These are phyloP conservation scores for Hanseniaspora lachancei DNA, from an alignment of 805 yeast genomes.

Conservation along the genomic window DNA sequence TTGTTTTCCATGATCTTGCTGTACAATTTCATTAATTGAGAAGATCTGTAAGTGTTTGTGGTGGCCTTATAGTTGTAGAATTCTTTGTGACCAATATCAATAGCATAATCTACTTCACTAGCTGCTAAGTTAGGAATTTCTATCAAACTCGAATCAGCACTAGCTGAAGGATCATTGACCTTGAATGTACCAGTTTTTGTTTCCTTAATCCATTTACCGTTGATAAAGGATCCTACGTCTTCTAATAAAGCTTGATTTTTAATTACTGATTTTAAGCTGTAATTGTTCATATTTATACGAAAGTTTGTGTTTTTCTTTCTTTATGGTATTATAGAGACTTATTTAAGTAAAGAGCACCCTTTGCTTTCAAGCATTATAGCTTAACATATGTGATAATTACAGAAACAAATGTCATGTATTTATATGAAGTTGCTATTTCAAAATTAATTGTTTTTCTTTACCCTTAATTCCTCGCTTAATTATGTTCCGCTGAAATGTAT, in stretches of 20 bases:
- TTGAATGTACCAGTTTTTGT: constrained; percentile 29
- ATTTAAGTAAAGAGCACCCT: too few species aligned
- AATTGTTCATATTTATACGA: neutral
- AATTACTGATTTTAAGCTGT: neutral
- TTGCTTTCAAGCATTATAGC: too few species aligned
- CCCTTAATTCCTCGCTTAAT: too few species aligned
- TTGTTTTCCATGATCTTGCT: constrained; percentile 40
- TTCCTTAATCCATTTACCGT: constrained; percentile 8
- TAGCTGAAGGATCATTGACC: constrained; percentile 65
- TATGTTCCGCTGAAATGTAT: too few species aligned
- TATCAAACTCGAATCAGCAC: constrained; percentile 36
- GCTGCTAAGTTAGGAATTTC: constrained; percentile 50
- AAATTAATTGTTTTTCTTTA: too few species aligned
- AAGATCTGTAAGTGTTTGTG: constrained; percentile 37
- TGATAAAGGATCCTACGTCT: constrained; percentile 6
- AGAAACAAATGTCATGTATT: too few species aligned
- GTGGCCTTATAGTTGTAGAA: constrained; percentile 37
- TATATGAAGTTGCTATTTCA: too few species aligned
- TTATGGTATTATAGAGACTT: neutral
- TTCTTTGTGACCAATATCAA: constrained; percentile 35
- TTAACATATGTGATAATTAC: too few species aligned
- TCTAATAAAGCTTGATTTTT: neutral
- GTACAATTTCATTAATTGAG: constrained; percentile 38
- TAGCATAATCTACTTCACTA: constrained; percentile 45
- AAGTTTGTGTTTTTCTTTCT: neutral